Evolutionary conservation across 2,329 filamentous ascomycete genomes (phyloP).

Genomic region (Coniochaeta sp.): DNA sequence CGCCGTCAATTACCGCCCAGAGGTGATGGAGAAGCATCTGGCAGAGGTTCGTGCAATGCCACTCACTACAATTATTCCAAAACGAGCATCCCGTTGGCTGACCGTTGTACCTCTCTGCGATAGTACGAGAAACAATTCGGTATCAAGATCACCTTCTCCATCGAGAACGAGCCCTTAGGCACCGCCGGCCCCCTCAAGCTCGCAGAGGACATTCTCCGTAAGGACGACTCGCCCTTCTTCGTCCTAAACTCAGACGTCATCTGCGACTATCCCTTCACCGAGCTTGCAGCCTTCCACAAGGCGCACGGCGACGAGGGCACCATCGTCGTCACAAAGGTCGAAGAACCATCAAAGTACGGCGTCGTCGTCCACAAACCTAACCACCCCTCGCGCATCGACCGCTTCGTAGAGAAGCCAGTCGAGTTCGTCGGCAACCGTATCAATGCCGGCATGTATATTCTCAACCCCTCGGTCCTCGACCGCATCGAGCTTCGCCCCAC

Average conservation of each 20-base stretch:
- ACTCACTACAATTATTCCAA: not conserved
- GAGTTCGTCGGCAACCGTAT: conserved; percentile 98
- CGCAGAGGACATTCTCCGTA: conserved; percentile 83
- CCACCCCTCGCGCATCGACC: conserved; percentile 87
- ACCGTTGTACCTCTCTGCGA: conserved; percentile 2
- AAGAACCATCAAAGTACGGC: conserved; percentile 98
- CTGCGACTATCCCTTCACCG: conserved; percentile 92
- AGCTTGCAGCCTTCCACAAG: conserved; percentile 88
- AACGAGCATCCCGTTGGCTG: not conserved
- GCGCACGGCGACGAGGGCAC: conserved; percentile 90
- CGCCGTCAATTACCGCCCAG: conserved; percentile 96
- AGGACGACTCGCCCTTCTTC: conserved; percentile 94
- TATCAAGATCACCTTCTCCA: conserved; percentile 93
- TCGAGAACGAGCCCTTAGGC: conserved; percentile 91
- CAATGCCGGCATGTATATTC: conserved; percentile 96
- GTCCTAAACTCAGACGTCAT: conserved; percentile 98
- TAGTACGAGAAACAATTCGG: conserved; percentile 88
- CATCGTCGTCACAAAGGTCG: conserved; percentile 97
- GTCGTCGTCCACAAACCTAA: conserved; percentile 95
- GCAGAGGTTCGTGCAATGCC: conserved; percentile 61
- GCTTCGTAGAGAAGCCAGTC: conserved; percentile 98
- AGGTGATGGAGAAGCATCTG: conserved; percentile 92
- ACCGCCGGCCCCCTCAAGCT: conserved; percentile 95
- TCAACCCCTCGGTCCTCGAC: conserved; percentile 84
- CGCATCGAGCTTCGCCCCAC: conserved; percentile 95